A percentile compares a stretch with the other conserved stretches of the same genome.
Conservation (phyloP, 805 yeast species). For the Ogataea saltuana region DNA sequence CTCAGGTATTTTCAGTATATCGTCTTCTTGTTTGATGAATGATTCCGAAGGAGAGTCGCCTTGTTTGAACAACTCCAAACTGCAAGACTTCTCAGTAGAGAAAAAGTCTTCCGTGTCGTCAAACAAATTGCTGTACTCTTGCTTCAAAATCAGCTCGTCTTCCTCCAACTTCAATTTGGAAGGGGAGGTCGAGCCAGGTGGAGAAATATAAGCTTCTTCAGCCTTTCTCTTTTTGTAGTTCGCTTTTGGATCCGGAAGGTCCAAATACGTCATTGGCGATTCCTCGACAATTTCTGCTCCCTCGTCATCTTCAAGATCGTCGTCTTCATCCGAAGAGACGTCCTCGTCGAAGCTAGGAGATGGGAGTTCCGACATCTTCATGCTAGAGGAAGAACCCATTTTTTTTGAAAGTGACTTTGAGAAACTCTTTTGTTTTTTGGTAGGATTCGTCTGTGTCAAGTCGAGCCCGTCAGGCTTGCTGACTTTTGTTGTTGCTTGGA, state of each 20-base stretch:
- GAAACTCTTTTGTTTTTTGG: slow-evolving; percentile 22
- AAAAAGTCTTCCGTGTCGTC: slow-evolving; percentile 29
- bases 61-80: slow-evolving; percentile 30
- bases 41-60: slow-evolving; percentile 20
- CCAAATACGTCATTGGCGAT: background rate
- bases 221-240: slow-evolving; percentile 21
- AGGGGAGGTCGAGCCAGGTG: slow-evolving; percentile 36
- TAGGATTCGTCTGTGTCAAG: slow-evolving; percentile 21
- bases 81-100: slow-evolving; percentile 23
- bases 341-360: slow-evolving; percentile 28
- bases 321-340: slow-evolving; percentile 27
- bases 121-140: slow-evolving; percentile 30
- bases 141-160: slow-evolving; percentile 27
- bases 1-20: slow-evolving; percentile 18
- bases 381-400: slow-evolving; percentile 1
- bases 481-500: slow-evolving; percentile 18
- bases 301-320: slow-evolving; percentile 19
- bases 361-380: slow-evolving; percentile 19
- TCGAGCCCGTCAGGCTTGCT: slow-evolving; percentile 32
- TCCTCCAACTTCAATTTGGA: slow-evolving; percentile 32
- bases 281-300: slow-evolving; percentile 12
- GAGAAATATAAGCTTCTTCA: slow-evolving; percentile 29
- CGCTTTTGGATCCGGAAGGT: slow-evolving; percentile 5
- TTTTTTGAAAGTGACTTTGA: slow-evolving; percentile 9
- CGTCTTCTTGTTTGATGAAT: slow-evolving; percentile 22